Percentiles rank a stretch among this genome's conserved stretches.
Conservation (phyloP, 140 eudicot species). For the Anethum foeniculum region DNA sequence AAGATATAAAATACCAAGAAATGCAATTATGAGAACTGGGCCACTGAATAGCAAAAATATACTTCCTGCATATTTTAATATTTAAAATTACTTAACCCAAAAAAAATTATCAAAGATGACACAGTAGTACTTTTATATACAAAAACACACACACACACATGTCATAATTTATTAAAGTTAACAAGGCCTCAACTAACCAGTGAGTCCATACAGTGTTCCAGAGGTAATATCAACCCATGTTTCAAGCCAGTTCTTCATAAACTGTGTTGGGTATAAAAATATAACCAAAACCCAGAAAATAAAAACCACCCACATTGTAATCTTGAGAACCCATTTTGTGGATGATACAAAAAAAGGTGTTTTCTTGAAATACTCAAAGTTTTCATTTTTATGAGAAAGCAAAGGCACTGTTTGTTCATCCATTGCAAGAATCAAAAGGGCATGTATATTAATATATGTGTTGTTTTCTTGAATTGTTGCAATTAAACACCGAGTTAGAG, state of each 20-base stretch:
- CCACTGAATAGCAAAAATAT: constrained; percentile 51
- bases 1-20: constrained; percentile 47
- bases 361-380: constrained; percentile 23
- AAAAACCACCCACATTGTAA: constrained; percentile 61
- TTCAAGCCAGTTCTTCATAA: constrained; percentile 11
- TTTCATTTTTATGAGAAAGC: constrained; percentile 30
- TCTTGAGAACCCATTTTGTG: constrained; percentile 53
- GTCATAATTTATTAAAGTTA: not conserved
- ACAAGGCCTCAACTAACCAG: constrained; percentile 30
- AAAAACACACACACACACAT: not conserved
- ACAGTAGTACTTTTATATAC: not conserved
- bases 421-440: constrained; percentile 28
- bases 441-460: not conserved
- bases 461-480: not conserved
- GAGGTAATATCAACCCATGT: constrained; percentile 24
- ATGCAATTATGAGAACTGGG: constrained; percentile 53
- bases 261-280: constrained; percentile 41
- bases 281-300: constrained; percentile 50
- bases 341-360: constrained; percentile 32
- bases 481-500: not conserved
- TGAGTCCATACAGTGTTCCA: constrained; percentile 43
- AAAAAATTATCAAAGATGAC: not conserved
- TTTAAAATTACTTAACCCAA: not conserved
- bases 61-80: constrained; percentile 42
- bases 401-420: constrained; percentile 48